phyloP scores from a whole-genome alignment of 108 stramenopile species.

The Cyclotella distinguenda region DNA sequence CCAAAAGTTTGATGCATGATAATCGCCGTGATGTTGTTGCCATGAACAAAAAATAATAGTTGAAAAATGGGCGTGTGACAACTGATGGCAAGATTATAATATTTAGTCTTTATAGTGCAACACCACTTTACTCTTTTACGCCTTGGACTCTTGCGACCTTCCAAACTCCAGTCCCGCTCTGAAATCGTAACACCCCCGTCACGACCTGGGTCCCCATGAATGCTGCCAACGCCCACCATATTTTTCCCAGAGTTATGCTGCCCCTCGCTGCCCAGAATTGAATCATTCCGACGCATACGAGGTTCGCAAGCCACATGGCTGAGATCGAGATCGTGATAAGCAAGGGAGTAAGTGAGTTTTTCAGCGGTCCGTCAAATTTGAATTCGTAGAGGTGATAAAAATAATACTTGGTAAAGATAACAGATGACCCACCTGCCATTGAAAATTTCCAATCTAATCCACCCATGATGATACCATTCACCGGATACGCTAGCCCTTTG shows the following conservation, averaged over 20 bases:
- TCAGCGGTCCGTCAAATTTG: neutral
- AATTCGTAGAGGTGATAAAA: neutral
- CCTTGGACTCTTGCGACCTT: neutral
- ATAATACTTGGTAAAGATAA: neutral
- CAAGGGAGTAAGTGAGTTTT: neutral
- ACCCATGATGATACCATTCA: conserved; percentile 93
- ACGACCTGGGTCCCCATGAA: conserved; percentile 68
- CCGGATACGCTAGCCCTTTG: conserved; percentile 91
- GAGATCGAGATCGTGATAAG: neutral
- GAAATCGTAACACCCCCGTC: conserved; percentile 7
- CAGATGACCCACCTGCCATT: conserved; percentile 40
- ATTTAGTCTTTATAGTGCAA: neutral
- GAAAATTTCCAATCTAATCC: conserved; percentile 89
- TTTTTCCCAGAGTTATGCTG: conserved; percentile 56
- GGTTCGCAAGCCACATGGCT: conserved; percentile 90
- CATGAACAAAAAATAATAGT: too few relatives aligned
- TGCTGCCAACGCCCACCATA: conserved; percentile 88
- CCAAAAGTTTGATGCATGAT: too few relatives aligned
- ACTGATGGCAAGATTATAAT: neutral
- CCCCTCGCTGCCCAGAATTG: conserved; percentile 41
- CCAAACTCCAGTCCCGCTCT: conserved; percentile 15
- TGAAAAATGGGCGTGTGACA: too few relatives aligned
- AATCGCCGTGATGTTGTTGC: too few relatives aligned
- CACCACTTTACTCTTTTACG: neutral
- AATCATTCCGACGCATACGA: conserved; percentile 77